These are phyloP conservation scores for Auriscalpium vulgare DNA, from an alignment of 768 basidiomycete genomes.

Conservation along the genomic window DNA sequence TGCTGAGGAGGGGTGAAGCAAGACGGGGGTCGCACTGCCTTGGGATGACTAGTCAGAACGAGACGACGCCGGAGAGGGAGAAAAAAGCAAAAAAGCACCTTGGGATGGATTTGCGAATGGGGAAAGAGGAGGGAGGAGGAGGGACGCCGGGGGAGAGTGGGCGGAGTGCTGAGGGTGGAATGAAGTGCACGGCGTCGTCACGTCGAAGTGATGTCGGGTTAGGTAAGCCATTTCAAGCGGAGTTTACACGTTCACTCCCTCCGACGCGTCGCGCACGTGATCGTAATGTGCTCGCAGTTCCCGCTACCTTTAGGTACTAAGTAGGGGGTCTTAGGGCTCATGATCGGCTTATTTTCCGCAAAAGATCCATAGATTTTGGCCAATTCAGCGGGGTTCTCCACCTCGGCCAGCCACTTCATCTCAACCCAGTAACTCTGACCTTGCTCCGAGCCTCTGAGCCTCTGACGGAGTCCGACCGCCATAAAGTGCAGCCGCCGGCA, in stretches of 20 bases:
- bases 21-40: not conserved
- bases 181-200: not conserved
- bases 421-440: too few species aligned
- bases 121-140: not conserved
- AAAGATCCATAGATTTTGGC: too few species aligned
- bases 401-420: too few species aligned
- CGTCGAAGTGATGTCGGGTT: not conserved
- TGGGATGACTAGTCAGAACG: not conserved
- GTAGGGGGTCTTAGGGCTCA: too few species aligned
- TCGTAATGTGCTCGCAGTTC: slow-evolving; percentile 13
- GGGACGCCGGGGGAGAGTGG: not conserved
- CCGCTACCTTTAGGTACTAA: too few species aligned
- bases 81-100: not conserved
- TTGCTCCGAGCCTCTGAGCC: too few species aligned
- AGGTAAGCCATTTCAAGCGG: slow-evolving; percentile 31
- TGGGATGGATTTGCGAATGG: not conserved
- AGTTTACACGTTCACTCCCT: slow-evolving; percentile 29
- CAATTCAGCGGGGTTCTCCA: too few species aligned
- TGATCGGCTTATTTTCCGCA: too few species aligned
- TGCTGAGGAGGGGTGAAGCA: not conserved
- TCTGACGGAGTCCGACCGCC: too few species aligned
- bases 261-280: slow-evolving; percentile 37
- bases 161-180: slow-evolving; percentile 2
- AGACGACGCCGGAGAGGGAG: not conserved
- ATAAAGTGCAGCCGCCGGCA: too few species aligned